Evolutionary conservation across 1,284 basidiomycete genomes (phyloP), one percentile per base, ranked within the genome.

Genomic region (Mycena sp.): DNA sequence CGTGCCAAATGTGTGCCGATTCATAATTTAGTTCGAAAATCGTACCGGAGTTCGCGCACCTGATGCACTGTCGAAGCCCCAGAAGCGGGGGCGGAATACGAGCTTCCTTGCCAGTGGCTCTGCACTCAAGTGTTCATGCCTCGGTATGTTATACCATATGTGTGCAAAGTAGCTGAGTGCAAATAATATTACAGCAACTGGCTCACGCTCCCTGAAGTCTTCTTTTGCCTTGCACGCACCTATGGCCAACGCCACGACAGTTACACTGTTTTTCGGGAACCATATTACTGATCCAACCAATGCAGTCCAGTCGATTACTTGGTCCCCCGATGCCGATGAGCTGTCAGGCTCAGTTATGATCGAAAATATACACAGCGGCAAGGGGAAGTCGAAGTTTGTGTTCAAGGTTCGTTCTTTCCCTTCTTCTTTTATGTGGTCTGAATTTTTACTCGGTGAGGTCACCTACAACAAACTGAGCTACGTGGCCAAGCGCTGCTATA

Each of bases 401-500:
- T 55, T 55, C 53, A 55, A 55, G 43, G 43, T 46, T 11, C 19
- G 43, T 12, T 30, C 3, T 43, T 11, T 14, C 21, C 28, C 19
- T 41, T 17, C 4, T 53, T 14, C 10, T 52, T 38, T 21, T 19
- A 49, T 32, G n/a, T 21, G 7, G 28, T 45, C 11, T 19, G 6
- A 46, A 35, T 37, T 46, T 35, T 40, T 32, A 19, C 16, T 49
- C 29, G 28, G 30, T 19, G 9, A 57, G 55, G 28, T 40, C 14
- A 46, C 11, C 10, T 25, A 19, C 32, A 48, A 38, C 23, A n/a
- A 32, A 17, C 11, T 46, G 35, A 26, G 3, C 29, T 56, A 56
- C 12, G 54, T 56, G 1, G 43, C 32, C 4, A 56, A 56, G 54
- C 54, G 32, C 23, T 56, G 54, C 54, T 56, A 56, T 23, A 48